A percentile compares a stretch with the other conserved stretches of the same genome.
phyloP scores from a whole-genome alignment of 805 yeast species.

The Wickerhamiella allomyrinae region DNA sequence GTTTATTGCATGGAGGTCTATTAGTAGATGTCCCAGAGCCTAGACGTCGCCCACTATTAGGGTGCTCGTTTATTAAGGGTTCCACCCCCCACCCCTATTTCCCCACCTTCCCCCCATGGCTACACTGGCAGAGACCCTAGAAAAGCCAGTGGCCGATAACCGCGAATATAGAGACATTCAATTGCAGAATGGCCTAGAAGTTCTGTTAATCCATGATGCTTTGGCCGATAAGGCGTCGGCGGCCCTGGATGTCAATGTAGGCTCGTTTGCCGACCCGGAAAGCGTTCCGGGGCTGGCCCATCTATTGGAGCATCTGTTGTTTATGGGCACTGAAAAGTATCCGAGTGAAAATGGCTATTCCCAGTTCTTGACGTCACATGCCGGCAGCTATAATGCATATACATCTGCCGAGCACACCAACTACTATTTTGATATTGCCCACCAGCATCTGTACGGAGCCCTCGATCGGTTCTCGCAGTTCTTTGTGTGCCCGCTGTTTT shows the following conservation, averaged over 20 bases:
- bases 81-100: neutral
- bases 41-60: no score
- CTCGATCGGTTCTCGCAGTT: conserved; percentile 88
- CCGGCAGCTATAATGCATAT: conserved; percentile 85
- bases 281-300: conserved; percentile 74
- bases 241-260: conserved; percentile 62
- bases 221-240: conserved; percentile 49
- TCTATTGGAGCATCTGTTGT: conserved; percentile 70
- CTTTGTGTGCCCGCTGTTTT: conserved; percentile 72
- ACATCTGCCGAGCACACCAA: conserved; percentile 83
- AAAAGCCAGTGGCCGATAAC: conserved; percentile 42
- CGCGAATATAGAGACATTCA: conserved; percentile 54
- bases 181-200: conserved; percentile 55
- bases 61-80: no score
- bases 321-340: conserved; percentile 67
- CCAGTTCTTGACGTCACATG: conserved; percentile 63
- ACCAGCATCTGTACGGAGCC: conserved; percentile 69
- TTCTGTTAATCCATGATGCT: conserved; percentile 64
- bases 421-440: conserved; percentile 73
- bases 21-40: no score
- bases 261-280: conserved; percentile 67
- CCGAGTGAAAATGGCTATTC: conserved; percentile 65
- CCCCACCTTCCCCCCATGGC: neutral
- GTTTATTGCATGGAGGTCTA: no score
- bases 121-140: conserved; percentile 24